phyloP scores from a whole-genome alignment of 306 rosid genomes.

The Cicer chorassanicum region DNA sequence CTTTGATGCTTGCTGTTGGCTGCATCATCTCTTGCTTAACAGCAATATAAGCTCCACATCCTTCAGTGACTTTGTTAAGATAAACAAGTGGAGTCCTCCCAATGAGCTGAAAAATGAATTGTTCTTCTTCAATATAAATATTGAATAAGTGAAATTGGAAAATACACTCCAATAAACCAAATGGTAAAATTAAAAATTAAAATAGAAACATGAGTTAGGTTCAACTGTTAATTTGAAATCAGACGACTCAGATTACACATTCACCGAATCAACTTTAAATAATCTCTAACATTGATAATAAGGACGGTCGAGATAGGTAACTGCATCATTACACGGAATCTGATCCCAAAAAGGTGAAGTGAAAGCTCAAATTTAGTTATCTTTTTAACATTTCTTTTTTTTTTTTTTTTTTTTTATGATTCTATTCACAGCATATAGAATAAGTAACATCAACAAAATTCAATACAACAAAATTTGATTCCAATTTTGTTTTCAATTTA shows the following conservation, averaged over 20 bases:
- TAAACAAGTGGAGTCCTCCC: slow-evolving; percentile 90
- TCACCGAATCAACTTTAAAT: no score
- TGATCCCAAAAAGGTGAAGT: not conserved
- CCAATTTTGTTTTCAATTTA: not conserved
- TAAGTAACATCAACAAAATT: slow-evolving; percentile 3
- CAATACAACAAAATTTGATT: not conserved
- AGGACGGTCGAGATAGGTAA: no score
- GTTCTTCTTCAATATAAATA: slow-evolving; percentile 1
- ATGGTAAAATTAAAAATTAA: not conserved
- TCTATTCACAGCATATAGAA: not conserved
- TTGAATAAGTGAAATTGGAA: not conserved
- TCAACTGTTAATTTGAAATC: no score
- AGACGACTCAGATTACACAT: no score
- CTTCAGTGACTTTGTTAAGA: slow-evolving; percentile 93
- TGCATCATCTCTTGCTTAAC: slow-evolving; percentile 99
- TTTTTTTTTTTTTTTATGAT: not conserved
- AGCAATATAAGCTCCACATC: slow-evolving; percentile 94
- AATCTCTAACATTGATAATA: no score
- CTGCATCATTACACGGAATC: no score
- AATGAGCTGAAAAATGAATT: slow-evolving; percentile 65
- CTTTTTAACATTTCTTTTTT: not conserved
- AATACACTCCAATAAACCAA: slow-evolving; percentile 23
- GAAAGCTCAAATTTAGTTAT: not conserved
- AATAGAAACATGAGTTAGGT: not conserved
- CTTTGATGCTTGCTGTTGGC: slow-evolving; percentile 94